A percentile compares a stretch with the other conserved stretches of the same genome.
Evolutionary conservation across 139 green algal genomes (phyloP).

Genomic region (Chlorella sp.): DNA sequence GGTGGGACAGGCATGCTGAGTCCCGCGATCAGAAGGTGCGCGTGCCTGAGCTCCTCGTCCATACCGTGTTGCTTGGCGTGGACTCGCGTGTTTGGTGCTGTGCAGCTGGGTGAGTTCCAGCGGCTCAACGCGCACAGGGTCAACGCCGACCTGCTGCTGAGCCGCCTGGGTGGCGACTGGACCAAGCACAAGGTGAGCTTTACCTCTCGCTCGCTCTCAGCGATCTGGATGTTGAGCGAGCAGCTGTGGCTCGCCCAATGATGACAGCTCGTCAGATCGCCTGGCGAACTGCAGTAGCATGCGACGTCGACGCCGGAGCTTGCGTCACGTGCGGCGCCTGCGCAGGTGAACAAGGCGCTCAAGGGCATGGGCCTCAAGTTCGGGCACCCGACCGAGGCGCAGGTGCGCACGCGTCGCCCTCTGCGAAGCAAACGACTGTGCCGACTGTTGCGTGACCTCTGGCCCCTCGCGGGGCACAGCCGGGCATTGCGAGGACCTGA

Average conservation of each 20-base stretch:
- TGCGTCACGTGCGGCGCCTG: background rate
- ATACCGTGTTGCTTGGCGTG: no score
- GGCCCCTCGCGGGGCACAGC: no score
- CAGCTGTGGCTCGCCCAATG: background rate
- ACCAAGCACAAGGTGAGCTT: background rate
- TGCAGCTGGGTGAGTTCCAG: slow-evolving; percentile 25
- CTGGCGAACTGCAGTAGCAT: background rate
- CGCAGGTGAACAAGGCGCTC: background rate
- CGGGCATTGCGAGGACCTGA: background rate
- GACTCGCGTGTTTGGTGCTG: background rate
- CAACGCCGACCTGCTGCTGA: slow-evolving; percentile 21
- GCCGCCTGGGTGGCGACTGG: background rate
- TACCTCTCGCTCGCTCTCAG: background rate
- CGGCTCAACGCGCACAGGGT: slow-evolving; percentile 18
- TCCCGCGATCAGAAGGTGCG: no score
- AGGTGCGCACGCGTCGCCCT: slow-evolving; percentile 19
- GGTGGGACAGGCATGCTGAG: no score
- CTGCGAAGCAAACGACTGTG: background rate
- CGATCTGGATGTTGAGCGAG: background rate
- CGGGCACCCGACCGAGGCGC: slow-evolving; percentile 24
- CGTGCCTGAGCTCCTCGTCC: background rate
- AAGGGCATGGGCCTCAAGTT: slow-evolving; percentile 30
- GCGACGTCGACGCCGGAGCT: background rate
- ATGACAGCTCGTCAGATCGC: background rate
- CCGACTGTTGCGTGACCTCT: background rate